Percentiles rank a stretch among this genome's conserved stretches.
Conservation (phyloP, 2,329 filamentous ascomycete species). For the Fusarium irregulare region DNA sequence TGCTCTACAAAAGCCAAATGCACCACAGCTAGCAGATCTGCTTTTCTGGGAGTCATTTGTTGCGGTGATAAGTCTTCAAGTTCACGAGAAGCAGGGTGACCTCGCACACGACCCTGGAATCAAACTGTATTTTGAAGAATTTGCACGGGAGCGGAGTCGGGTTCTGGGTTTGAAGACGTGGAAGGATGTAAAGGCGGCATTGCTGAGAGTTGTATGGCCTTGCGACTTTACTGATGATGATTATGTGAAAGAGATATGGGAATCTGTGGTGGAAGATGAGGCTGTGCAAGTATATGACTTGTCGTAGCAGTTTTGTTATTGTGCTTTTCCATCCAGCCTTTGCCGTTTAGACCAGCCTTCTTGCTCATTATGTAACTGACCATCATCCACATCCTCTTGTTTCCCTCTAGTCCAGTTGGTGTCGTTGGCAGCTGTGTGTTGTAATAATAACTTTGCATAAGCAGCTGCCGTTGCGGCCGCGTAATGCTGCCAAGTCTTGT, state of each 20-base stretch:
- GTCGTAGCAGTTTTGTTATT: not conserved
- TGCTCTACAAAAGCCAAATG: not conserved
- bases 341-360: too few relatives aligned
- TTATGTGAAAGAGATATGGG: not conserved
- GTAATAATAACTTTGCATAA: too few relatives aligned
- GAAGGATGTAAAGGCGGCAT: not conserved
- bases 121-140: not conserved
- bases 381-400: too few relatives aligned
- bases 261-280: not conserved
- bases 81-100: not conserved
- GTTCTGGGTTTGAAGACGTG: not conserved
- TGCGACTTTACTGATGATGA: not conserved
- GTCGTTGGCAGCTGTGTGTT: too few relatives aligned
- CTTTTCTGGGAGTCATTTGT: slow-evolving; percentile 13
- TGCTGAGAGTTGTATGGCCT: slow-evolving; percentile 2
- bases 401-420: too few relatives aligned
- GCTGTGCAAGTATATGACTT: not conserved
- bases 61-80: not conserved
- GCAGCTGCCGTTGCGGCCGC: too few relatives aligned
- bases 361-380: too few relatives aligned
- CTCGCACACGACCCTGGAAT: not conserved
- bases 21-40: not conserved
- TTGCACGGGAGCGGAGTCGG: not conserved
- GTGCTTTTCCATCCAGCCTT: too few relatives aligned
- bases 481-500: not conserved